These are phyloP conservation scores for Graphilbum ipis-grandicollis DNA, from an alignment of 2,329 filamentous ascomycete species.

Conservation along the genomic window DNA sequence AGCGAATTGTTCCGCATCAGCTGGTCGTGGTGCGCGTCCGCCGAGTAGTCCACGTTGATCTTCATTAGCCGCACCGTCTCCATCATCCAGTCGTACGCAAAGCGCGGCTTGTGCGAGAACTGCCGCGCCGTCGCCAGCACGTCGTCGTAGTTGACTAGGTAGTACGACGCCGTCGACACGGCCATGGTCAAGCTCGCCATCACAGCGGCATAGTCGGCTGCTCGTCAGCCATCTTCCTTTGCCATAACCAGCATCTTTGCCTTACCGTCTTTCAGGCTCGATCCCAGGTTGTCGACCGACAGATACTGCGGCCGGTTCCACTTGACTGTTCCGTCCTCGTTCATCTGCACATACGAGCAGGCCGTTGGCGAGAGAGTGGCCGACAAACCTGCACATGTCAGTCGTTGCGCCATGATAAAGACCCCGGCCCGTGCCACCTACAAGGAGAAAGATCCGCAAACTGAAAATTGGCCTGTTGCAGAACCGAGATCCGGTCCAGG, in stretches of 20 bases:
- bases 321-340: conserved; percentile 38
- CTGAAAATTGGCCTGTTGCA: conserved; percentile 63
- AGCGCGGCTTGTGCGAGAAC: conserved; percentile 25
- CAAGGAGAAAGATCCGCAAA: conserved; percentile 40
- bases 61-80: conserved; percentile 54
- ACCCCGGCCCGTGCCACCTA: too few relatives aligned
- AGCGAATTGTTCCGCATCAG: conserved; percentile 57
- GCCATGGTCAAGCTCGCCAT: conserved; percentile 43
- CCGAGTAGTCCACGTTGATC: conserved; percentile 64
- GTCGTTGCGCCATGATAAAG: too few relatives aligned
- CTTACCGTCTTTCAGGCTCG: conserved; percentile 31
- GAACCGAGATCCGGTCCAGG: conserved; percentile 45
- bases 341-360: conserved; percentile 39
- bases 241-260: too few relatives aligned
- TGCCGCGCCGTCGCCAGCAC: conserved; percentile 51
- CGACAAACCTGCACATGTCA: conserved; percentile 34
- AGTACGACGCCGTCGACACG: conserved; percentile 26
- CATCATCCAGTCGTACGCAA: conserved; percentile 43
- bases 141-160: conserved; percentile 45
- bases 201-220: conserved; percentile 37
- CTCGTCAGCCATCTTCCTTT: background rate
- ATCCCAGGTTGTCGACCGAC: conserved; percentile 25
- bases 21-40: conserved; percentile 54
- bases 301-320: conserved; percentile 40
- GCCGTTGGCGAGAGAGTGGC: conserved; percentile 43